Evolutionary conservation across 352 stramenopile genomes (phyloP), one percentile per base, ranked within the genome.

Genomic region (Pythium rishiriense): DNA sequence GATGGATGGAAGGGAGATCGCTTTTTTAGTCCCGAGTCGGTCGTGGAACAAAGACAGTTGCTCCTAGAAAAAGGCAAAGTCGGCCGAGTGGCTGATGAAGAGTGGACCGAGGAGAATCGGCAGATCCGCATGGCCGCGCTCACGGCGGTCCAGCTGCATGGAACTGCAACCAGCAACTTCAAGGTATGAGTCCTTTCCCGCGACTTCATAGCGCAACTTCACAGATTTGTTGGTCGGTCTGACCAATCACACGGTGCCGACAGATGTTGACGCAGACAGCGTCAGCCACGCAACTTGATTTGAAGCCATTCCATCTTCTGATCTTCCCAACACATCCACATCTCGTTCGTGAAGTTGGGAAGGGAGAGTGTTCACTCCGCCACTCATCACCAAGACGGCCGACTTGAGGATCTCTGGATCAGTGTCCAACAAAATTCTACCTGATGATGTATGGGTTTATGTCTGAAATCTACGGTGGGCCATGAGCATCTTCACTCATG

Each of bases 121-220:
- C 31, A 35, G 31, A 35, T 10, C 31, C 31, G 31, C 10, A 11
- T 24, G 48, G 25, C 48, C 48, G 48, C 48, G 48, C 48, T 56
- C 49, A 56, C 2, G 15, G 41, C 35, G 29, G 33, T 33, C 42
- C n/a, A 53, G 12, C 28, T 45, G n/a, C 42, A 37, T 35, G 56
- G 43, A 66, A 55, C 21, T 59, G 59, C 59, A 52, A 55, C 47
- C 25, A 45, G 45, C 46, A 66, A 66, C 59, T 66, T 66, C 59
- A 66, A 66, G 59, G 31, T 58, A 9, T 22, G 4, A 2, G 35
- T 4, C 11, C 31, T 14, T 19, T 37, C 10, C 41, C 21, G 29
- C n/a, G 17, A 60, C 59, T 66, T 66, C 59, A 60, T 60, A 41
- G 10, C 28, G 33, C 25, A 43, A 66, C 59, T 66, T 66, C 42